Evolutionary conservation across 75 land plant genomes (phyloP).

Genomic region (Pinus taeda): DNA sequence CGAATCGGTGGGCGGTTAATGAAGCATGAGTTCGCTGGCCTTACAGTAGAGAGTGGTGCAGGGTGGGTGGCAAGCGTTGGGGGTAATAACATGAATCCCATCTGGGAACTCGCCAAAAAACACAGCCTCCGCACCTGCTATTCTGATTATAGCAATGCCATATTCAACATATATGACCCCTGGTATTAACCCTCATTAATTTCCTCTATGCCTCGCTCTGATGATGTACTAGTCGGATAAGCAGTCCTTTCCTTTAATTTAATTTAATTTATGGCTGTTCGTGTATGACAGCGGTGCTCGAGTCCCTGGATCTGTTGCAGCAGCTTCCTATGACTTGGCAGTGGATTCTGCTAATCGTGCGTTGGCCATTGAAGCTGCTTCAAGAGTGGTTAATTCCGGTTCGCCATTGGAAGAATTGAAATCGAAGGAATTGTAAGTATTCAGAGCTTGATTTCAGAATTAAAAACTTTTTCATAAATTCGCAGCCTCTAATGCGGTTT

Average conservation of each 20-base stretch:
- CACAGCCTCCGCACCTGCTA: constrained; percentile 22
- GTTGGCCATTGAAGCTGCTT: neutral
- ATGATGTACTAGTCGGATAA: no score
- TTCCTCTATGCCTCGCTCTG: no score
- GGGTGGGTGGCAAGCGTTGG: constrained; percentile 68
- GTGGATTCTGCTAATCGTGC: neutral
- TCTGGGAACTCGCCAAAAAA: constrained; percentile 40
- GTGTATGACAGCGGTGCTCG: neutral
- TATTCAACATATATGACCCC: constrained; percentile 34
- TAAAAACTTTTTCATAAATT: no score
- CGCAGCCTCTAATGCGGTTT: no score
- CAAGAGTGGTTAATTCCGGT: neutral
- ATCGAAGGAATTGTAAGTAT: no score
- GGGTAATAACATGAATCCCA: constrained; percentile 42
- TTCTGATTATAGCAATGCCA: constrained; percentile 38
- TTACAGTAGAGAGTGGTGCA: constrained; percentile 51
- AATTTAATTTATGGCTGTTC: neutral
- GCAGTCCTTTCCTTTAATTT: neutral
- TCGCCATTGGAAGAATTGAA: no score
- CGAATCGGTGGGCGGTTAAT: constrained; percentile 58
- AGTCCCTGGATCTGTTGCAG: neutral
- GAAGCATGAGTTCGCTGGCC: constrained; percentile 28
- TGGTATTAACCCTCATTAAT: constrained; percentile 17
- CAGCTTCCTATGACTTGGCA: neutral
- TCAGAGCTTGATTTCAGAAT: no score